A percentile compares a stretch with the other conserved stretches of the same genome.
These are phyloP conservation scores for Venturia carpophila DNA, from an alignment of 2,329 filamentous ascomycete genomes.

Conservation along the genomic window DNA sequence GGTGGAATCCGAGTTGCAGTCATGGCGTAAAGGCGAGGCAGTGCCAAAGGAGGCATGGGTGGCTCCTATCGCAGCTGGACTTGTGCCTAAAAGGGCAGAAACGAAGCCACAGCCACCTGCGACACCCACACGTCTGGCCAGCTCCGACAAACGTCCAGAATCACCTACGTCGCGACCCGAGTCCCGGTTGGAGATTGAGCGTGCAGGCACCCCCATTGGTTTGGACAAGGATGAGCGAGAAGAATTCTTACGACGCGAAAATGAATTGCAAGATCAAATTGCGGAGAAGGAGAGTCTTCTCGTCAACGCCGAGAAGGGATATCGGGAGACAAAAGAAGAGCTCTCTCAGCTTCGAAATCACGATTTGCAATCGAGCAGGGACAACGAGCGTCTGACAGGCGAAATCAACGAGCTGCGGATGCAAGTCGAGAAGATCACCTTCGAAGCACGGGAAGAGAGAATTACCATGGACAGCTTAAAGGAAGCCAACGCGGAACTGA, in stretches of 20 bases:
- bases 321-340: slow-evolving; percentile 81
- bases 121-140: slow-evolving; percentile 18
- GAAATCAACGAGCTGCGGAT: slow-evolving; percentile 92
- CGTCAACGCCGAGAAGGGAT: slow-evolving; percentile 66
- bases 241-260: slow-evolving; percentile 89
- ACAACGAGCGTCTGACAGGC: slow-evolving; percentile 77
- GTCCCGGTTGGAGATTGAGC: slow-evolving; percentile 61
- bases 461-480: slow-evolving; percentile 98
- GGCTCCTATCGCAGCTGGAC: slow-evolving; percentile 51
- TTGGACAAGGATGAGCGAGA: slow-evolving; percentile 96
- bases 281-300: slow-evolving; percentile 85
- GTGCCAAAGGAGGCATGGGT: slow-evolving; percentile 90
- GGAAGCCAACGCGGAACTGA: slow-evolving; percentile 90
- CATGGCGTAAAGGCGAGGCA: slow-evolving; percentile 80
- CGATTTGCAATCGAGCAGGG: slow-evolving; percentile 71
- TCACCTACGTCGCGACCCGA: slow-evolving; percentile 57
- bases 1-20: slow-evolving; percentile 74
- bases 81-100: slow-evolving; percentile 41
- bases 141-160: slow-evolving; percentile 36
- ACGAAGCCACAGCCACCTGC: slow-evolving; percentile 33
- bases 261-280: slow-evolving; percentile 93
- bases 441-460: slow-evolving; percentile 91
- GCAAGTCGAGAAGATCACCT: slow-evolving; percentile 90
- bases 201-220: slow-evolving; percentile 78
- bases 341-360: slow-evolving; percentile 78